Evolutionary conservation across 208 protist species (phyloP), one percentile per base, ranked within the genome.

Genomic region (Phytomonas francai): DNA sequence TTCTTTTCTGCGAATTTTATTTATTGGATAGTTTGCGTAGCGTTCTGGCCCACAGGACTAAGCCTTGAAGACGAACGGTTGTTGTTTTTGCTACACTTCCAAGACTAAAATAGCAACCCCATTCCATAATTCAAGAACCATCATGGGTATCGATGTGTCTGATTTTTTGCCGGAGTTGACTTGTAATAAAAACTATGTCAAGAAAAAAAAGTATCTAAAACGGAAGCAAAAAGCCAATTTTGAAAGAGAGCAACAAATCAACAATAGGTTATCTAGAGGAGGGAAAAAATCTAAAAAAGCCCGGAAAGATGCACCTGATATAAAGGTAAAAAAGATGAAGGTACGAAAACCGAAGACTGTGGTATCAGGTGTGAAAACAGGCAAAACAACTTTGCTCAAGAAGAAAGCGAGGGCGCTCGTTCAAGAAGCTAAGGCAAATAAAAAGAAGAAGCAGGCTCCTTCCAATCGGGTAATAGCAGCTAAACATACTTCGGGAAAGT

Each of bases 381-480:
- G 79, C 0, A 84, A 84, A 62, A 75, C 88, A 63, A 86, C 84
- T 25, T 70, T 87, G 12, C 63, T 59, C 28, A 85, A 86, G 65
- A 84, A 83, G 59, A 80, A 86, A 67, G 79, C 84, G 5, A 42
- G 62, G 0, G 76, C 80, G 29, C 58, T 83, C 0, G 79, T 88
- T 0, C 49, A 19, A 34, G 68, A 59, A 19, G 81, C 67, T 16
- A 63, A 77, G 19, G 61, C 79, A 28, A 77, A 77, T 28, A 80
- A 79, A 39, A 77, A 79, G 29, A 39, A 49, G 36, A 25, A 32
- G 28, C 66, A n/a, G 42, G 39, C 67, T 58, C 6, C 51, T 32
- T 19, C 16, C 36, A 65, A 73, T 45, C 8, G 27, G 39, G n/a
- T 39, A 30, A 22, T 39, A 29, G 14, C 19, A 19, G 59, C 42